Base-by-base conservation (phyloP, 2,329 filamentous ascomycete genomes). In the Setomelanomma holmii region DNA sequence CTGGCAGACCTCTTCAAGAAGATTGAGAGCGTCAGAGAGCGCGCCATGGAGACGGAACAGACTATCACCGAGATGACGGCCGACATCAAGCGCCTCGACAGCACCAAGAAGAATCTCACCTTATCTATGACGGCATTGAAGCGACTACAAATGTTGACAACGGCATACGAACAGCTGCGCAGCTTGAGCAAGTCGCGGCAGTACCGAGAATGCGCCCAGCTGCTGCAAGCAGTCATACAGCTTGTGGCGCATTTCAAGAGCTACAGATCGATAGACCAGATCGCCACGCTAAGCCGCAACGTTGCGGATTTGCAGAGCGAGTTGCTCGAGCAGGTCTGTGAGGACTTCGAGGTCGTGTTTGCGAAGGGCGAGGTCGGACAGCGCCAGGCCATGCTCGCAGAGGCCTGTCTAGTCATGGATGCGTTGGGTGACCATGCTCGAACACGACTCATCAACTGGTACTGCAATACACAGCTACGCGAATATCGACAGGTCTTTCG, bases 161-260 rank as follows among this genome's bases (percentile, higher is more conserved):
- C 95, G 3, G 95, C 95, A n/a, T 99, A 98, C 76, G 95, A 98
- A 72, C 95, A 99, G 78, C 82, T 99, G 51, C 85, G 90, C 52
- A 90, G 87, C 2, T 80, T 97, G 61, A 89, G 90, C 61, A 90
- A 90, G 75, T 89, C 89, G 30, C 83, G 93, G 50, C 95, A 99
- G 75, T 99, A 99, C 74, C 84, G 91, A 59, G 95, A 99, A 74
- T 98, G 95, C 71, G 93, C 93, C 14, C 92, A 96, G 66, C 82
- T 99, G 53, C 81, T 99, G 51, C 91, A 96, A 78, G 95, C 95
- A 8, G 95, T 99, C 24, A 85, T 99, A 52, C 95, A 99, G 82
- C 86, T 99, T 40, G 97, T 98, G 90, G 90, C 90, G 62, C 93
- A 99, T 77, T 99, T 99, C 83, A 96, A 96, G 78, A 96, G 91